These are phyloP conservation scores for Trichophyton mentagrophytes DNA, from an alignment of 2,329 filamentous ascomycete genomes.

Conservation along the genomic window DNA sequence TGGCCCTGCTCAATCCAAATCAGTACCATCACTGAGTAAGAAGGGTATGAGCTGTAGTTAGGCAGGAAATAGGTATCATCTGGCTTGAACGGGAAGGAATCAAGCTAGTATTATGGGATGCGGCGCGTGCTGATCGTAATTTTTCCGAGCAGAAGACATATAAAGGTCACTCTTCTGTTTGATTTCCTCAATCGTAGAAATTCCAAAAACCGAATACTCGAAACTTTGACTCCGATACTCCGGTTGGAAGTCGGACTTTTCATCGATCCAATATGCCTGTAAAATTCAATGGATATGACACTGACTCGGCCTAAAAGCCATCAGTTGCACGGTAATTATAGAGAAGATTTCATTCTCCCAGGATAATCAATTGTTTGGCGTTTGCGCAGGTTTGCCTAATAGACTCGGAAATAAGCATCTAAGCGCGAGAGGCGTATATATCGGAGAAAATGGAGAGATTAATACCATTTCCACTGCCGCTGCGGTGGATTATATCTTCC, in stretches of 20 bases:
- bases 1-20: too few species aligned
- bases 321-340: background rate
- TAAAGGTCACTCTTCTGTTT: background rate
- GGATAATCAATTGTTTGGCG: background rate
- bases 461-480: background rate
- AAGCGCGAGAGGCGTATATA: background rate
- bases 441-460: background rate
- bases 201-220: background rate
- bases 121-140: background rate
- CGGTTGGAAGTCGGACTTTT: too few species aligned
- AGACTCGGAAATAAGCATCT: background rate
- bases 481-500: slow-evolving; percentile 3
- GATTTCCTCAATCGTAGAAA: background rate
- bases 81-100: too few species aligned
- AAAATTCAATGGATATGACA: background rate
- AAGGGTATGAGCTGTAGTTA: too few species aligned
- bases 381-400: background rate
- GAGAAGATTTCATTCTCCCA: background rate
- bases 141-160: background rate
- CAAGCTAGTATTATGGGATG: background rate
- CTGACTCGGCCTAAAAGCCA: background rate
- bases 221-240: too few species aligned
- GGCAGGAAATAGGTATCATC: too few species aligned
- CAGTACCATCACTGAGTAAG: too few species aligned
- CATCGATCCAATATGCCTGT: background rate